Evolutionary conservation across 495 filamentous ascomycete species (phyloP).

Genomic region (Choiromyces venosus): DNA sequence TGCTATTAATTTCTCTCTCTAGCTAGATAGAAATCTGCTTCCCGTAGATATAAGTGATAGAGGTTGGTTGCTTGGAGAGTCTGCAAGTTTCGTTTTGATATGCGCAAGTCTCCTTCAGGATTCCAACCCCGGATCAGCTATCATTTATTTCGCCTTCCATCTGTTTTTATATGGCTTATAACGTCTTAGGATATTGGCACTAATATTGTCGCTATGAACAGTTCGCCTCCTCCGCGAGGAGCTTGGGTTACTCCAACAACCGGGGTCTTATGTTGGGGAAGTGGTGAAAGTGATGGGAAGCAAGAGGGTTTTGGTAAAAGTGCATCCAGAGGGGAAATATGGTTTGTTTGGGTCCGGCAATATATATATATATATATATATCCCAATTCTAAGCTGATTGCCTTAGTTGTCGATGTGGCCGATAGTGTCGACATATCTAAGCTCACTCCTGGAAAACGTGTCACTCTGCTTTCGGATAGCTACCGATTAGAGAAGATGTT

Average conservation of each 20-base stretch:
- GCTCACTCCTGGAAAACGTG: slow-evolving; percentile 94
- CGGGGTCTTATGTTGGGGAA: slow-evolving; percentile 96
- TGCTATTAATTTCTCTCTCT: background rate
- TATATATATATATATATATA: too few relatives aligned
- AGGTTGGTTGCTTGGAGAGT: background rate
- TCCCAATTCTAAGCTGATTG: background rate
- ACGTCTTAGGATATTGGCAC: background rate
- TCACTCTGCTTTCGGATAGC: slow-evolving; percentile 88
- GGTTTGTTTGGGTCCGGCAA: slow-evolving; percentile 56
- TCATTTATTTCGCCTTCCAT: background rate
- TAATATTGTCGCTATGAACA: slow-evolving; percentile 16
- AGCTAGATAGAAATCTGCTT: background rate
- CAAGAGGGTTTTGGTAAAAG: slow-evolving; percentile 98
- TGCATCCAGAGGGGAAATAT: slow-evolving; percentile 99
- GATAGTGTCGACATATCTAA: slow-evolving; percentile 91
- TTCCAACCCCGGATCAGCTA: background rate
- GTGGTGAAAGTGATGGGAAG: slow-evolving; percentile 99
- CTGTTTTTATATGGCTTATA: background rate
- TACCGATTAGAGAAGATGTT: slow-evolving; percentile 99
- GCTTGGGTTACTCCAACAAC: slow-evolving; percentile 91
- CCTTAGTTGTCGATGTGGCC: slow-evolving; percentile 86
- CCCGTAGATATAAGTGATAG: background rate
- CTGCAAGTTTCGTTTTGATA: background rate
- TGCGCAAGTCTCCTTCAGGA: background rate
- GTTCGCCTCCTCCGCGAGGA: slow-evolving; percentile 94